Evolutionary conservation across 805 yeast genomes (phyloP).

Genomic region (Saccharomyces jurei): DNA sequence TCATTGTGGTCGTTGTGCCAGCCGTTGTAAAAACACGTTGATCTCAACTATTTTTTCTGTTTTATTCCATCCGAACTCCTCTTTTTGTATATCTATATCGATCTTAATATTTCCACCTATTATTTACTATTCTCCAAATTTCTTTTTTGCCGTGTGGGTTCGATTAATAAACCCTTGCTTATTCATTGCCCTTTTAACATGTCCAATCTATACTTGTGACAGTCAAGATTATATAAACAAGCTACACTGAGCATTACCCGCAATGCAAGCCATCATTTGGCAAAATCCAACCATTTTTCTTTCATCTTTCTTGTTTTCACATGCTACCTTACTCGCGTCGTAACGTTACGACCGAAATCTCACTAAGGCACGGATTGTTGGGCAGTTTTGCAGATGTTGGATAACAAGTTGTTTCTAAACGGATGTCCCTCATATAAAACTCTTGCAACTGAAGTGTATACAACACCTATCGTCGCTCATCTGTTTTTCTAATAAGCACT

Average conservation of each 20-base stretch:
- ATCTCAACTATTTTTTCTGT: slow-evolving; percentile 1
- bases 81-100: not conserved
- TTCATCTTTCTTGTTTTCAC: not conserved
- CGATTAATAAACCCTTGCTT: too few relatives aligned
- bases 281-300: not conserved
- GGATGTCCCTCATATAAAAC: not conserved
- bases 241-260: not conserved
- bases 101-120: not conserved
- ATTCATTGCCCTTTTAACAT: not conserved
- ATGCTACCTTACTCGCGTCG: not conserved
- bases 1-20: slow-evolving; percentile 56
- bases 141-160: not conserved
- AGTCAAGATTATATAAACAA: not conserved
- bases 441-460: not conserved
- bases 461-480: not conserved
- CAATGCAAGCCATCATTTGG: not conserved
- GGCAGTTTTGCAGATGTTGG: not conserved
- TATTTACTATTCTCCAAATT: not conserved
- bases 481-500: not conserved
- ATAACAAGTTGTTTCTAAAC: not conserved
- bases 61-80: not conserved
- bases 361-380: not conserved
- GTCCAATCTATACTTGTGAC: not conserved
- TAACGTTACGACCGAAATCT: not conserved
- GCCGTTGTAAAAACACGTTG: slow-evolving; percentile 28